Base-by-base conservation (phyloP, 768 basidiomycete species). In the Gymnopilus junonius region DNA sequence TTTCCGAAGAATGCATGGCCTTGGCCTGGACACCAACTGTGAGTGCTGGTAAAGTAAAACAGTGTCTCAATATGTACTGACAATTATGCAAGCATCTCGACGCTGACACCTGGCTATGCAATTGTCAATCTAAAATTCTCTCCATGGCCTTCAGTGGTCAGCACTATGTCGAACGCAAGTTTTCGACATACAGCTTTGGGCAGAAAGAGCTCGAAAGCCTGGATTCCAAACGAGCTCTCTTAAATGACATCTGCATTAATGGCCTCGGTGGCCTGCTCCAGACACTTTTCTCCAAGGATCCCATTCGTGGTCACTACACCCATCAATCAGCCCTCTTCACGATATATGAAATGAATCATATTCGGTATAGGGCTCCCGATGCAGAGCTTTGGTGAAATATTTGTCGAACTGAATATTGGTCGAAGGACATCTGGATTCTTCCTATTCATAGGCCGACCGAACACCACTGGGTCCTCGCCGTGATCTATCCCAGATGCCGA, bases 381-480 rank as follows among this genome's bases (percentile, higher is more conserved):
- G 29, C 12, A 12, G 53, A 54, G 8, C 34, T 54, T 20, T 54
- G 34, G 53, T 6, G 53, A 1, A 23, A 20, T 21, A 54, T 37
- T 4, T 37, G 29, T 12, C 31, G 11, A 4, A 54, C 32, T 17
- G 31, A 34, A 54, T 54, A 32, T 37, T 54, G 53, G 53, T 31
- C 17, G 8, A 37, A 34, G 31, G 31, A 37, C 11, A 17, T 39
- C 35, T 55, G 53, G 53, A 55, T 55, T 7, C 6, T 55, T 11
- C 53, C 32, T 14, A 55, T 55, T 25, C 53, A 55, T 14, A 29
- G 53, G 34, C 53, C 53, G 8, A 3, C 17, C 12, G 8, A 55
- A 25, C 12, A 14, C 23, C 53, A 81, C 64, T 81, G 75, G 75
- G 75, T 79, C 0, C 61, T 78, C 32, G 74, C 73, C 58, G 66